A percentile compares a stretch with the other conserved stretches of the same genome.
Conservation (phyloP, 805 yeast genomes). For the Candida verbasci region DNA sequence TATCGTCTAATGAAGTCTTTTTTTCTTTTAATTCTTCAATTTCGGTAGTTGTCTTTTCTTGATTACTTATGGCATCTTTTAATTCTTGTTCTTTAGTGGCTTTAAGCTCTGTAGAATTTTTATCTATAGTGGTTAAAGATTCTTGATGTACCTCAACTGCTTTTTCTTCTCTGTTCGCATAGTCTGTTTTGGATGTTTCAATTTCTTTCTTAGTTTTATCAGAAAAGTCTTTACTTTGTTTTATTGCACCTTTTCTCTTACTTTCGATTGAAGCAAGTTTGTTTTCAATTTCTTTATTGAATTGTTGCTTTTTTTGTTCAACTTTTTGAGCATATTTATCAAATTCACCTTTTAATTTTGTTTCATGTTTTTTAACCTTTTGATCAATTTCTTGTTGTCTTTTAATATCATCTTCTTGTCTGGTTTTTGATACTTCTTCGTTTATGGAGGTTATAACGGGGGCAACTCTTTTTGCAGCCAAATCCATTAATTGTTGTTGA, state of each 20-base stretch:
- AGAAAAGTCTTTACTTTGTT: slow-evolving; percentile 31
- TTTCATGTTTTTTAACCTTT: slow-evolving; percentile 32
- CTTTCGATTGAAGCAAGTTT: slow-evolving; percentile 14
- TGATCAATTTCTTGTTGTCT: slow-evolving; percentile 34
- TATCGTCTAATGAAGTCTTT: slow-evolving; percentile 36
- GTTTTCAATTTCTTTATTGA: slow-evolving; percentile 38
- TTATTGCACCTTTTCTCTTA: slow-evolving; percentile 23
- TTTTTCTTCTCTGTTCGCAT: slow-evolving; percentile 40
- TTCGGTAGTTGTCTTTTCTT: slow-evolving; percentile 38
- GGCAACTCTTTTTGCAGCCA: slow-evolving; percentile 52
- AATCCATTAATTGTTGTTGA: slow-evolving; percentile 50
- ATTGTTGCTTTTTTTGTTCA: slow-evolving; percentile 32
- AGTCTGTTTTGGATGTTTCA: slow-evolving; percentile 41
- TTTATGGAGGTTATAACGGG: slow-evolving; percentile 51
- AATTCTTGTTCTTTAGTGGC: slow-evolving; percentile 42
- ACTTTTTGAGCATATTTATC: slow-evolving; percentile 34
- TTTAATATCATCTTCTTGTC: slow-evolving; percentile 40
- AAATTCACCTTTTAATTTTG: slow-evolving; percentile 31
- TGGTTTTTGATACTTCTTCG: slow-evolving; percentile 42
- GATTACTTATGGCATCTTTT: slow-evolving; percentile 37
- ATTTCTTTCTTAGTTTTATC: slow-evolving; percentile 39
- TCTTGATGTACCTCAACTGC: slow-evolving; percentile 44
- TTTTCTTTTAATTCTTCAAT: slow-evolving; percentile 43
- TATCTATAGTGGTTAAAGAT: slow-evolving; percentile 39
- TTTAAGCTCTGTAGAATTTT: slow-evolving; percentile 42